phyloP scores from a whole-genome alignment of 192 early-diverging fungal genomes.

The Lobulomyces angularis region DNA sequence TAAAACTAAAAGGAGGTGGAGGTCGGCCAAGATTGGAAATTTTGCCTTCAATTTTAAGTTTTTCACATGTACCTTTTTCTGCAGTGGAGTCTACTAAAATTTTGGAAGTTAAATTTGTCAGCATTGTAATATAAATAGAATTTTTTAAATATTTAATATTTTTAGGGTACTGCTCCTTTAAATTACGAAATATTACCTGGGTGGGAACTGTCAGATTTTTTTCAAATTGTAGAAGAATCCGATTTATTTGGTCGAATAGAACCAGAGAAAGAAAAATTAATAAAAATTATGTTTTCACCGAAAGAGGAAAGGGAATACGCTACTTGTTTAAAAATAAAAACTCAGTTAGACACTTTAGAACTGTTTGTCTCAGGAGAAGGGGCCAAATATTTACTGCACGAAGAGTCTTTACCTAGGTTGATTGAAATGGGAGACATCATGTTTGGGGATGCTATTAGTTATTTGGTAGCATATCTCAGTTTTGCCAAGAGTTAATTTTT shows the following conservation, averaged over 20 bases:
- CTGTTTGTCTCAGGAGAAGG: no score
- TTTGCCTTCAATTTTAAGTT: slow-evolving; percentile 19
- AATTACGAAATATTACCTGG: no score
- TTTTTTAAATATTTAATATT: no score
- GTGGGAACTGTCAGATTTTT: slow-evolving; percentile 22
- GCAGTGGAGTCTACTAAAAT: slow-evolving; percentile 18
- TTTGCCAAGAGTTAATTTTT: no score
- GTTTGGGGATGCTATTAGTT: no score
- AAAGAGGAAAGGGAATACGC: slow-evolving; percentile 12
- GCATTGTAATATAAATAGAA: no score
- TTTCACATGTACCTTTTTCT: slow-evolving; percentile 23
- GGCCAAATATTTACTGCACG: no score
- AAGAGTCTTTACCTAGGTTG: no score
- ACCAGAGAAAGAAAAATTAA: slow-evolving; percentile 14
- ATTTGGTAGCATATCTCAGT: no score
- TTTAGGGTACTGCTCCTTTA: slow-evolving; percentile 24
- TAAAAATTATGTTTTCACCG: slow-evolving; percentile 28
- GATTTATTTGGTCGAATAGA: slow-evolving; percentile 17
- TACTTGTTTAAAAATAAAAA: slow-evolving; percentile 13
- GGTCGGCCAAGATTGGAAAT: slow-evolving; percentile 33
- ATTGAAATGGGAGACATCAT: no score
- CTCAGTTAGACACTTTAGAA: slow-evolving; percentile 11
- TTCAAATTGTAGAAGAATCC: slow-evolving; percentile 10
- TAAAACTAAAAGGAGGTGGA: slow-evolving; percentile 32
- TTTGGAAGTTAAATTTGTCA: slow-evolving; percentile 8